Conservation (phyloP, 1,284 basidiomycete species). For the Exobasidium cylindrosporum region DNA sequence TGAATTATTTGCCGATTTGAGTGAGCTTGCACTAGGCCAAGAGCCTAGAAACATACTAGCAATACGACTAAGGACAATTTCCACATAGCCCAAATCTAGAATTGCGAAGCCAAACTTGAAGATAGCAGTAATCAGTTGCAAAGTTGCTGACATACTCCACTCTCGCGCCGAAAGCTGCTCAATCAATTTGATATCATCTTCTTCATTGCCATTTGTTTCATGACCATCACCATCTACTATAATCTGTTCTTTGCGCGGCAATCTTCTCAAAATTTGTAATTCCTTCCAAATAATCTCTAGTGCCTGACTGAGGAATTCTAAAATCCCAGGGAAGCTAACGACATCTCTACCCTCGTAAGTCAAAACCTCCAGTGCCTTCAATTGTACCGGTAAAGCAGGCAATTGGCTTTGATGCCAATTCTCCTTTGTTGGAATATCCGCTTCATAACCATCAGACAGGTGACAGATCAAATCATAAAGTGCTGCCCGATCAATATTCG, state of each 20-base stretch:
- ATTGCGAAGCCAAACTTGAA: conserved; percentile 50
- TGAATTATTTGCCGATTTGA: neutral
- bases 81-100: conserved; percentile 36
- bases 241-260: neutral
- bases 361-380: conserved; percentile 44
- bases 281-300: conserved; percentile 37
- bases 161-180: conserved; percentile 33
- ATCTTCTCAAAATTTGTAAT: conserved; percentile 33
- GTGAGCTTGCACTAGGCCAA: neutral
- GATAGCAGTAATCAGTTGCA: conserved; percentile 42
- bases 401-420: neutral
- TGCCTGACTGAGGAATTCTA: conserved; percentile 37
- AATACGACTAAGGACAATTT: conserved; percentile 31
- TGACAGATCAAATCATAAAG: conserved; percentile 41
- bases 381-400: conserved; percentile 32
- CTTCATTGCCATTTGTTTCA: conserved; percentile 13
- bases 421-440: neutral
- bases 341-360: conserved; percentile 48
- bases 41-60: conserved; percentile 26
- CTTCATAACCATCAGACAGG: conserved; percentile 17
- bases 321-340: conserved; percentile 38
- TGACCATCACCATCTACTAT: conserved; percentile 4
- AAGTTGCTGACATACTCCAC: conserved; percentile 30
- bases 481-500: conserved; percentile 41
- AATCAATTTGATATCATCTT: conserved; percentile 6